A percentile compares a stretch with the other conserved stretches of the same genome.
Evolutionary conservation across 176 grass and related monocot species (phyloP).

Genomic region (Zoysia pacifica): DNA sequence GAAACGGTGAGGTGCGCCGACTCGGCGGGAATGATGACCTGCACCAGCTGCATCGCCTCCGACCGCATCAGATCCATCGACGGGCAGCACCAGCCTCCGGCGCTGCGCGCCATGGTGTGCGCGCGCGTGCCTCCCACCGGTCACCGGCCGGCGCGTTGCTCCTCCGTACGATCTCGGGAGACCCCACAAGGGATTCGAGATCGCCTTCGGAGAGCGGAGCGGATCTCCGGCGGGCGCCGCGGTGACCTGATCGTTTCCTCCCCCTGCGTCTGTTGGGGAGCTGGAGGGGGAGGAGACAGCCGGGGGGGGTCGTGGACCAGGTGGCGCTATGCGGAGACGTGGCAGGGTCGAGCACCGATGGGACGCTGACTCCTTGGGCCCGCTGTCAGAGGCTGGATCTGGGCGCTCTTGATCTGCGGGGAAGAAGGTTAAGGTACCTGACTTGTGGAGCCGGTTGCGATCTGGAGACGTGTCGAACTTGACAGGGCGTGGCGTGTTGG

Average conservation of each 20-base stretch:
- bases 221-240: slow-evolving; percentile 32
- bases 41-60: slow-evolving; percentile 94
- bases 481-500: not conserved
- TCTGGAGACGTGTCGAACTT: not conserved
- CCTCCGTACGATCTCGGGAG: not conserved
- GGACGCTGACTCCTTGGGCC: slow-evolving; percentile 16
- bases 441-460: not conserved
- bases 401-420: slow-evolving; percentile 18
- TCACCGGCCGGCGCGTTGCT: not conserved
- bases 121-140: not conserved
- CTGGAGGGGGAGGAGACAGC: slow-evolving; percentile 34
- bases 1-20: slow-evolving; percentile 79
- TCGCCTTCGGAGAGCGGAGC: not conserved
- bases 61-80: slow-evolving; percentile 98
- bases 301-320: slow-evolving; percentile 23
- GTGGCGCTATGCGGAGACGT: slow-evolving; percentile 52
- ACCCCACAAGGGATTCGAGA: slow-evolving; percentile 2
- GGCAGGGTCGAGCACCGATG: slow-evolving; percentile 32
- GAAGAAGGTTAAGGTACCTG: not conserved
- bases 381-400: slow-evolving; percentile 33
- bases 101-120: slow-evolving; percentile 46
- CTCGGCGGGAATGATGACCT: slow-evolving; percentile 94
- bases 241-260: slow-evolving; percentile 28
- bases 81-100: slow-evolving; percentile 71
- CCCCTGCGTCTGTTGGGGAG: slow-evolving; percentile 32